A percentile compares a stretch with the other conserved stretches of the same genome.
phyloP scores from a whole-genome alignment of 257 asterid species.

The Penstemon barbatus region DNA sequence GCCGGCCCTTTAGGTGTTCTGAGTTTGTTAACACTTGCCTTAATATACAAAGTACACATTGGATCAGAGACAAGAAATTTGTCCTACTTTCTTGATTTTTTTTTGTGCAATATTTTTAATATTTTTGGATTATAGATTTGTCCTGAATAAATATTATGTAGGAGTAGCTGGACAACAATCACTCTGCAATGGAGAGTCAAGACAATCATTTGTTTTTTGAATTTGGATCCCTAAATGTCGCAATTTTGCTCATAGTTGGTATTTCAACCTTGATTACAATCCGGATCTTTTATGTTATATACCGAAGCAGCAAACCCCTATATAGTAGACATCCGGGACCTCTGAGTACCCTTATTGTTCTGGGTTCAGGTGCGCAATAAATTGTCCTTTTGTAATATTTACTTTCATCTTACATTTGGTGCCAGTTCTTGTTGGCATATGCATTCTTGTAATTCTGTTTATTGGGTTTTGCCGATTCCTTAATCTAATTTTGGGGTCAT shows the following conservation, averaged over 20 bases:
- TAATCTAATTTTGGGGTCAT: neutral
- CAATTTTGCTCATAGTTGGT: conserved; percentile 38
- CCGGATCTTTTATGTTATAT: conserved; percentile 52
- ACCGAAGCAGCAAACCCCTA: conserved; percentile 42
- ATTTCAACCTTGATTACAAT: conserved; percentile 37
- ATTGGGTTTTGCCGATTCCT: neutral
- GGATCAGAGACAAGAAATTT: too few species aligned
- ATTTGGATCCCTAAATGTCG: conserved; percentile 26
- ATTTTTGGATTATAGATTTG: too few species aligned
- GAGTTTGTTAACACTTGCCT: too few species aligned
- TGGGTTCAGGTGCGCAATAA: conserved; percentile 68
- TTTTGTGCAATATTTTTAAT: too few species aligned
- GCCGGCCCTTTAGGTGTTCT: too few species aligned
- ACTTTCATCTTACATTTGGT: neutral
- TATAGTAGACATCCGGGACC: conserved; percentile 37
- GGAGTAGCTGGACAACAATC: neutral
- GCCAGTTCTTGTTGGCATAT: neutral
- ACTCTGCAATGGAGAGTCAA: conserved; percentile 38
- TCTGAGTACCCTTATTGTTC: conserved; percentile 60
- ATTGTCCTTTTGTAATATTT: neutral
- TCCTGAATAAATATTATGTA: too few species aligned
- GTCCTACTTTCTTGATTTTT: too few species aligned
- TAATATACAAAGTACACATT: too few species aligned
- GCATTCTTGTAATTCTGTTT: neutral
- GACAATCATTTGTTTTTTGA: conserved; percentile 25